Percentiles rank a stretch among this genome's conserved stretches.
These are phyloP conservation scores for Cercospora beticola DNA, from an alignment of 2,329 filamentous ascomycete species.

Conservation along the genomic window DNA sequence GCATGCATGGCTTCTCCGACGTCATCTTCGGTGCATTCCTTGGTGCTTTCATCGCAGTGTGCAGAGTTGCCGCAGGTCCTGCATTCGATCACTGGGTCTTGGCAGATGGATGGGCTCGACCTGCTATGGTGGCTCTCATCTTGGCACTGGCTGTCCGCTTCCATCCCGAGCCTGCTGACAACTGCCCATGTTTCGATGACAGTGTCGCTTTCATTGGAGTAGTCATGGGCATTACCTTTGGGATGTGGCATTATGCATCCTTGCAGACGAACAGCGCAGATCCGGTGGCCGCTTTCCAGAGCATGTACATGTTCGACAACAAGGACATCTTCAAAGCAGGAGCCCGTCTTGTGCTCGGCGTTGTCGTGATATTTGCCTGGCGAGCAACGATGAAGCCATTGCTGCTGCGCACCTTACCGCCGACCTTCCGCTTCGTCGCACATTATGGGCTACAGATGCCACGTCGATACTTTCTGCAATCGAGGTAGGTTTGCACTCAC, in stretches of 20 bases:
- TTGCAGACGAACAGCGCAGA: conserved; percentile 1
- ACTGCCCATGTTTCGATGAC: conserved; percentile 96
- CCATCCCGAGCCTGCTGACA: conserved; percentile 92
- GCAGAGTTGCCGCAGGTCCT: conserved; percentile 57
- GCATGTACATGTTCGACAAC: conserved; percentile 43
- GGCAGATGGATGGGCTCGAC: conserved; percentile 62
- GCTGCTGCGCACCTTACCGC: conserved; percentile 74
- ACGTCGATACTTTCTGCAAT: conserved; percentile 84
- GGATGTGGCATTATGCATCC: conserved; percentile 71
- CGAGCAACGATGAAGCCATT: conserved; percentile 84
- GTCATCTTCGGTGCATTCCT: conserved; percentile 77
- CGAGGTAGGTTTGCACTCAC: conserved; percentile 56
- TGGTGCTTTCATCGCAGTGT: conserved; percentile 63
- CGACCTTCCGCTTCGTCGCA: conserved; percentile 83
- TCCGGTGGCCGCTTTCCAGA: conserved; percentile 11
- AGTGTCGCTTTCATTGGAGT: conserved; percentile 91
- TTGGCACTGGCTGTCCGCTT: conserved; percentile 66
- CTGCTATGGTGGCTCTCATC: conserved; percentile 62
- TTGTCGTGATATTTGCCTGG: conserved; percentile 85
- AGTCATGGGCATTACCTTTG: conserved; percentile 78
- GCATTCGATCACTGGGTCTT: conserved; percentile 70
- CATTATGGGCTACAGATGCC: conserved; percentile 76
- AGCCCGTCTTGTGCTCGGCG: conserved; percentile 72
- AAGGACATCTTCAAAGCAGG: conserved; percentile 66
- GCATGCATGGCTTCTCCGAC: conserved; percentile 97